Evolutionary conservation across 768 basidiomycete genomes (phyloP), one percentile per base, ranked within the genome.

Genomic region (Sporobolomyces phaffii): DNA sequence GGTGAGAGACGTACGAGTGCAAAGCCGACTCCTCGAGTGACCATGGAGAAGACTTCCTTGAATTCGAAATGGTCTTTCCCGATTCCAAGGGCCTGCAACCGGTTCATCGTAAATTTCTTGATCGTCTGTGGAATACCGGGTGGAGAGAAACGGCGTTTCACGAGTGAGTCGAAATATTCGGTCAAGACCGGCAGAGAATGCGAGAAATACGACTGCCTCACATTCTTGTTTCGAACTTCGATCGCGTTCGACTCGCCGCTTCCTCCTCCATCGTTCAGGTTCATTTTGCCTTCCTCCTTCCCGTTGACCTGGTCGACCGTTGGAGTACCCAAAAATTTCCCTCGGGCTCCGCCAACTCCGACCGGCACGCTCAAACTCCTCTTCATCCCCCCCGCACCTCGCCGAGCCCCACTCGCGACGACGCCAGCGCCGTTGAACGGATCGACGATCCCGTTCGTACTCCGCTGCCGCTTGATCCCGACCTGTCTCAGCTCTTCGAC

Each of bases 141-240:
- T 2, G 2, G 1, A 26, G 20, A 10, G 26, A 5, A 11, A 26
- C 2, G n/a, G n/a, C n/a, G n/a, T n/a, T n/a, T n/a, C n/a, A n/a
- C n/a, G n/a, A n/a, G n/a, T n/a, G n/a, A n/a, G n/a, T n/a, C n/a
- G n/a, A n/a, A n/a, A n/a, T n/a, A n/a, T n/a, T 41, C 29, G 24
- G 20, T 17, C 17, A 14, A 20, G 26, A 6, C 29, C 0, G 22
- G 4, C 1, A 3, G 26, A 22, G 11, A 22, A 38, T n/a, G 22
- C 0, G 10, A 31, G 33, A 28, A 3, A 47, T 33, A 10, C 5
- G 29, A 4, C 40, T 10, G 13, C 28, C 62, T 36, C 48, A 64
- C 70, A 18, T 57, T 64, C 54, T 68, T 72, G 56, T 72, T 68
- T 41, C 64, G 15, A 50, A 28, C 43, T 26, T 68, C 66, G 10